Evolutionary conservation across 2,329 filamentous ascomycete species (phyloP).

Genomic region (Rutstroemia sydowiana): DNA sequence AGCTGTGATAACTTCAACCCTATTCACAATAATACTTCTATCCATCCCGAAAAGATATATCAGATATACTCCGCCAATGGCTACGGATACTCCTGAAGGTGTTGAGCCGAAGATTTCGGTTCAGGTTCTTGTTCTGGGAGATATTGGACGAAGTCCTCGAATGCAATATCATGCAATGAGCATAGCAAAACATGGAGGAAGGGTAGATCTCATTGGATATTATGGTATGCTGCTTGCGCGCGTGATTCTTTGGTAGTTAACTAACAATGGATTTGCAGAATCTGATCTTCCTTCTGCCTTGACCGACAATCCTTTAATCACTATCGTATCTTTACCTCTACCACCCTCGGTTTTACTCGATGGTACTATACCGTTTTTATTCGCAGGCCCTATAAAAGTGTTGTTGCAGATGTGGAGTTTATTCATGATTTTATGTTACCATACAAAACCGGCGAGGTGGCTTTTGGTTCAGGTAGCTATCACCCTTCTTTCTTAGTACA

Average conservation of each 20-base stretch:
- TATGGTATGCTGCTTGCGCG: no score
- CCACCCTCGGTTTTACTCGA: slow-evolving; percentile 61
- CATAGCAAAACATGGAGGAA: slow-evolving; percentile 72
- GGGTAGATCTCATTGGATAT: slow-evolving; percentile 83
- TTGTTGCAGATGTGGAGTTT: slow-evolving; percentile 72
- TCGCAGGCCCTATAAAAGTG: slow-evolving; percentile 78
- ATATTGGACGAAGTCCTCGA: slow-evolving; percentile 89
- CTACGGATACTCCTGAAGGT: slow-evolving; percentile 20
- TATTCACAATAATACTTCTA: slow-evolving; percentile 28
- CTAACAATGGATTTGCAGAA: slow-evolving; percentile 41
- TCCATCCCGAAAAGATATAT: slow-evolving; percentile 34
- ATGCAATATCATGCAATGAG: slow-evolving; percentile 99
- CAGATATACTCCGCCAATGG: slow-evolving; percentile 30
- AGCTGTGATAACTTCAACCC: slow-evolving; percentile 27
- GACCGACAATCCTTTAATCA: slow-evolving; percentile 58
- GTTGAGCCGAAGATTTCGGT: slow-evolving; percentile 42
- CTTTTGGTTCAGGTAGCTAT: slow-evolving; percentile 54
- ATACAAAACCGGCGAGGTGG: slow-evolving; percentile 68
- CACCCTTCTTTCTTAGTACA: neutral
- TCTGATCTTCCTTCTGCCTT: slow-evolving; percentile 77
- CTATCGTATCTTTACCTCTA: slow-evolving; percentile 60
- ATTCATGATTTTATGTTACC: slow-evolving; percentile 65
- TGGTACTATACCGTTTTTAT: slow-evolving; percentile 65
- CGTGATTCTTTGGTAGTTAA: neutral
- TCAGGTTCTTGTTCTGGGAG: slow-evolving; percentile 86